These are phyloP conservation scores for Puccinia horiana DNA, from an alignment of 1,284 basidiomycete genomes.

Conservation along the genomic window DNA sequence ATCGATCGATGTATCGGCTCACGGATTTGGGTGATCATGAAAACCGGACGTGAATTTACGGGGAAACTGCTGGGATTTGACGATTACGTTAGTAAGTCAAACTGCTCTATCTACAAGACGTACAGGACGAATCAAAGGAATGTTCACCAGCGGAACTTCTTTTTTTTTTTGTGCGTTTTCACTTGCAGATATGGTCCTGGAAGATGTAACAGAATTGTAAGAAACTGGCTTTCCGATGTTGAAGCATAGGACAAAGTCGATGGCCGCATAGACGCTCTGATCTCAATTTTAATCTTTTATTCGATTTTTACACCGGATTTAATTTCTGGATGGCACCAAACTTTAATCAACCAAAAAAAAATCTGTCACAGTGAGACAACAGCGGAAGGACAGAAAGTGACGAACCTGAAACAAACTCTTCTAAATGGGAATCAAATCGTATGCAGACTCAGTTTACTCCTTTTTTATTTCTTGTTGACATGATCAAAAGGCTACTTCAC, in stretches of 20 bases:
- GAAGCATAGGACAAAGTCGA: no score
- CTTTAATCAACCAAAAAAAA: neutral
- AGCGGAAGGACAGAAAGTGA: constrained; percentile 55
- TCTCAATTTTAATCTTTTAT: neutral
- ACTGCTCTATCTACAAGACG: neutral
- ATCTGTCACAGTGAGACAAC: constrained; percentile 54
- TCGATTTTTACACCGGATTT: neutral
- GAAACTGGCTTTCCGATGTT: no score
- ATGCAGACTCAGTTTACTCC: neutral
- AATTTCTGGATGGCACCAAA: neutral
- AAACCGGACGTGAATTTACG: constrained; percentile 58
- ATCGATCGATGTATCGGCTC: constrained; percentile 59
- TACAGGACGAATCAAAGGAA: neutral
- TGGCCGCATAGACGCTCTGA: no score
- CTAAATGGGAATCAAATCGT: constrained; percentile 59
- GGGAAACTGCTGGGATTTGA: constrained; percentile 59
- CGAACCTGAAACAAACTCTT: constrained; percentile 57
- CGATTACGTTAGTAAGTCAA: constrained; percentile 59
- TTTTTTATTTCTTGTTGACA: neutral
- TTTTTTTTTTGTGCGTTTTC: neutral
- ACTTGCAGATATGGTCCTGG: constrained; percentile 58
- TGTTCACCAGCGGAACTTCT: neutral
- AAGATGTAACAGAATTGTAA: constrained; percentile 59
- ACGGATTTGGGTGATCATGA: constrained; percentile 59
- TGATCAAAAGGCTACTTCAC: neutral